Base-by-base conservation (phyloP, 345 rosid genomes). In the Eucalyptus curtisii region DNA sequence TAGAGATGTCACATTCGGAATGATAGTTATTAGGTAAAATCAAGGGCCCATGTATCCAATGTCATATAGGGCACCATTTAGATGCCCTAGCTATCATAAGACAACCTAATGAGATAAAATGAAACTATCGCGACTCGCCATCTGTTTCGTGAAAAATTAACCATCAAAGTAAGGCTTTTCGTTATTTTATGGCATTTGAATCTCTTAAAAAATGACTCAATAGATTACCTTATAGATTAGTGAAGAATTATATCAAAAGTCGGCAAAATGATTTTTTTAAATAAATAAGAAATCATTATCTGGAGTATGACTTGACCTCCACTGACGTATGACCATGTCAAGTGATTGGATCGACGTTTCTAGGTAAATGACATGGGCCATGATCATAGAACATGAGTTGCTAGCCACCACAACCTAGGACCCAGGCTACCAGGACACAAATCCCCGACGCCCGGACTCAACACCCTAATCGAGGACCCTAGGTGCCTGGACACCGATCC, bases 41-140 rank as follows among this genome's bases (percentile, higher is more conserved):
- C 13, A 27, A 59, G 8, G 31, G 68, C 68, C 68, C 68, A 27
- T 27, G 16, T 13, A 27, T 59, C 68, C 8, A 27, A 59, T 59
- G 16, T 27, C 31, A 27, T 27, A 59, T 25, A 59, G 31, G 31
- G 2, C 66, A 27, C 8, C 31, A 27, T 25, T 25, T 59, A 59
- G 31, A 61, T 61, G 68, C 17, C 68, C 68, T 30, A 30, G 8
- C 33, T 61, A 61, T 61, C 14, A 30, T 3, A 61, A 30, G 68
- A 61, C 33, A 61, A 61, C 68, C 68, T 27, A 61, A 61, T 16
- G 4, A 12, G 16, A 13, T 61, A 61, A 12, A 61, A 52, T 19
- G 57, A 52, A 55, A 55, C 25, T 55, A 24, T 22, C 0, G 13
- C 1, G 1, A 22, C 16, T 27, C 31, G 6, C 4, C n/a, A 0